Conservation (phyloP, 495 filamentous ascomycete genomes). For the Glarea lozoyensis region DNA sequence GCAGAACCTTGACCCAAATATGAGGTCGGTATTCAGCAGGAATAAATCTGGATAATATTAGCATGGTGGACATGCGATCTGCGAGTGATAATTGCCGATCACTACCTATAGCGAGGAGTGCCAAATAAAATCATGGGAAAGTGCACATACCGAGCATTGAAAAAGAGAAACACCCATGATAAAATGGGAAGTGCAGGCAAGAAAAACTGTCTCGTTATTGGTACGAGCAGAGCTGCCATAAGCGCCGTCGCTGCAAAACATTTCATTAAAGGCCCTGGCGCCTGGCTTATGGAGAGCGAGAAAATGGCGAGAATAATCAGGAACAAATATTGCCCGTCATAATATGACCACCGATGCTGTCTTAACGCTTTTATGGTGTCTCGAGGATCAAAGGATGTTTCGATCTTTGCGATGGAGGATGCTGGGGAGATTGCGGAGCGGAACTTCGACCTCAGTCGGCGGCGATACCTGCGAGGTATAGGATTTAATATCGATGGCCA, state of each 20-base stretch:
- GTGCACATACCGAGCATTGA: slow-evolving; percentile 29
- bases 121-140: background rate
- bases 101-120: background rate
- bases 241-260: slow-evolving; percentile 56
- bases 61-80: background rate
- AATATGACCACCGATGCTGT: slow-evolving; percentile 69
- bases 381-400: slow-evolving; percentile 70
- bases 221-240: slow-evolving; percentile 63
- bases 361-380: slow-evolving; percentile 67
- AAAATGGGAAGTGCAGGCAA: slow-evolving; percentile 78
- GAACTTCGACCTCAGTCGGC: slow-evolving; percentile 64
- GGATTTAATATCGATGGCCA: slow-evolving; percentile 35
- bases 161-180: slow-evolving; percentile 81
- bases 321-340: slow-evolving; percentile 79
- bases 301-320: slow-evolving; percentile 67
- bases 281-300: slow-evolving; percentile 69
- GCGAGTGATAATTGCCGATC: slow-evolving; percentile 8
- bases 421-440: slow-evolving; percentile 62
- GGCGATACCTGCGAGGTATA: slow-evolving; percentile 63
- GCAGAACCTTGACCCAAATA: slow-evolving; percentile 90
- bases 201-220: slow-evolving; percentile 86
- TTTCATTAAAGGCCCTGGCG: slow-evolving; percentile 64
- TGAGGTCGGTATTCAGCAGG: slow-evolving; percentile 75
- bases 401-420: slow-evolving; percentile 62
- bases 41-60: slow-evolving; percentile 56